Evolutionary conservation across 1,284 basidiomycete species (phyloP), one percentile per base, ranked within the genome.

Genomic region (Thelephora terrestris): DNA sequence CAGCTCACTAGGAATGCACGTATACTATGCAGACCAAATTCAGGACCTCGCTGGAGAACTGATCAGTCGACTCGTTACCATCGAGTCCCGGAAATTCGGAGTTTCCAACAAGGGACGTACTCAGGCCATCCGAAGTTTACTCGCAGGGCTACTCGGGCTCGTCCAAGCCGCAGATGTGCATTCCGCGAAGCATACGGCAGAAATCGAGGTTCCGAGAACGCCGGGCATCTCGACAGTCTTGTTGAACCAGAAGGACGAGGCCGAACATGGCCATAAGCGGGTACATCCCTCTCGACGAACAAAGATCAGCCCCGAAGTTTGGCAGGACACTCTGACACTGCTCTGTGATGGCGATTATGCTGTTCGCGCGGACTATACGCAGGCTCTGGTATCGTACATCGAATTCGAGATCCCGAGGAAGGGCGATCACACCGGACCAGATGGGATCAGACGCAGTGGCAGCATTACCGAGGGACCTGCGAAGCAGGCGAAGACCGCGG

Each of bases 11-110:
- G 87, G 88, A 27, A 81, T 85, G 6, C 91, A 96, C 62, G 81
- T 95, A 48, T 95, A 96, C 70, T 97, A 98, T 62, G 87, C 91
- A 43, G 95, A 97, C 62, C 95, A 99, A 68, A 90, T 95, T 53
- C 90, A 91, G 61, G 94, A 97, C 63, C 81, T 97, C 47, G 82
- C 90, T 12, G 83, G 82, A 53, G 93, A 96, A 64, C 71, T 95
- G 24, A 79, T 91, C 37, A 78, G 76, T 50, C 80, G 90, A 21
- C 75, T 97, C n/a, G 70, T 78, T 4, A 68, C 74, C 0, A 70
- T 91, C 21, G 86, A 91, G 59, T 70, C 76, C 14, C 37, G 75
- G 71, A 74, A 70, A 53, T 67, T 67, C 3, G 29, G 29, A 32
- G 29, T 7, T 14, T 62, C 65, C 6, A 69, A 63, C 48, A 69